Base-by-base conservation (phyloP, 768 basidiomycete genomes). In the Roridomyces roridus region DNA sequence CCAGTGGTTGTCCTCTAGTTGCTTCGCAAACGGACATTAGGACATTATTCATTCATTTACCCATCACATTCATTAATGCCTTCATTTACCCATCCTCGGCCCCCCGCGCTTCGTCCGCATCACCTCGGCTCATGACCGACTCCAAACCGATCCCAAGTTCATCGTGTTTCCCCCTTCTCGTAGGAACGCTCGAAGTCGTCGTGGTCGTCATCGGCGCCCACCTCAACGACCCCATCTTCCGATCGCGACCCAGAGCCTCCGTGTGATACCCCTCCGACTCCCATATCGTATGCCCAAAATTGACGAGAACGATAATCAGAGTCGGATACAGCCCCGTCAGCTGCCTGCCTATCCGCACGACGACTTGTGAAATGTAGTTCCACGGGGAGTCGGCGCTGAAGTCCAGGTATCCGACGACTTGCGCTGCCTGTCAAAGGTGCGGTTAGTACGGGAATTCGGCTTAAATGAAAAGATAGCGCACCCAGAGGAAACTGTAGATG, bases 401-500 rank as follows among this genome's bases (percentile, higher is more conserved):
- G 29, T 35, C 34, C 21, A 51, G 34, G 51, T 43, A 51, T 21
- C 41, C 40, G 5, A 51, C 24, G 21, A 51, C 36, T 23, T 51
- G 51, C 14, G 23, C 24, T 34, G 15, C 31, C 51, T 51, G 39
- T 50, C 37, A 41, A 29, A 47, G 29, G 20, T 25, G 31, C 10
- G 31, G 31, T 40, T 17, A 39, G 37, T 14, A 18, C 20, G 21
- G 35, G 23, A 23, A 34, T 43, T 17, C 17, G 51, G 50, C n/a
- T n/a, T n/a, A n/a, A n/a, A n/a, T n/a, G n/a, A n/a, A n/a, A n/a
- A n/a, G n/a, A n/a, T n/a, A 23, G n/a, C 29, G 23, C 36, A 51
- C 51, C 51, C 51, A 51, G 20, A 51, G 42, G n/a, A 51, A 44
- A 34, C 51, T 51, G 18, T 51, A 51, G 29, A 51, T 44, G 41